Base-by-base conservation (phyloP, 257 asterid genomes). In the Solanum gandarillasii region DNA sequence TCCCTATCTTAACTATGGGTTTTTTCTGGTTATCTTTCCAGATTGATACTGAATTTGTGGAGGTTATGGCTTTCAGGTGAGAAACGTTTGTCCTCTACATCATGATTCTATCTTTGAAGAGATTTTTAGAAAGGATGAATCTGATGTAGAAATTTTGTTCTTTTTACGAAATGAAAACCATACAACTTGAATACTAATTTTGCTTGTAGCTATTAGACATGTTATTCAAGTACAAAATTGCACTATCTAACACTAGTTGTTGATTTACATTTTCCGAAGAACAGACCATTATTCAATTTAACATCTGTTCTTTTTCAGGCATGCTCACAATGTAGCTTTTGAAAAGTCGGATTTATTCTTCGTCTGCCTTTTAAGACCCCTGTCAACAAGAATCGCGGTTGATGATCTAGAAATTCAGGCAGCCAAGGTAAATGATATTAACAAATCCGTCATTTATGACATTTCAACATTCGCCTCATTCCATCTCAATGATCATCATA, bases 51-150 rank as follows among this genome's bases (percentile, higher is more conserved):
- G 97, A 94, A 89, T 96, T 96, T 88, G 91, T 93, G 75, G 97
- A 96, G 93, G 98, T 96, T 36, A 91, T 96, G 87, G 98, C 98
- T 85, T 96, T 96, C 96, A 95, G 98, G 98, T 94, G 89, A 89
- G 16, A 87, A 67, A 79, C 5, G 41, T 29, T 46, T 81, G 9
- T 79, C 25, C 55, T 43, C 39, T 79, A 27, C 25, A 0, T 14
- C 67, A 46, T 9, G 85, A 81, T 81, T 81, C 2, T 81, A 16
- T 81, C 38, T 27, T 9, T 43, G 25, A 27, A n/a, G 84, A 41
- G 5, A 41, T 76, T 20, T 23, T 23, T 86, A 23, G 3, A 6
- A 41, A 35, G 29, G n/a, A 29, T 82, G 46, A 62, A 7, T 31
- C 27, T 5, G 27, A 76, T 6, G 2, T 14, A 23, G 21, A 74